Percentiles rank a stretch among this genome's conserved stretches.
phyloP scores from a whole-genome alignment of 192 early-diverging fungal genomes.

The Allomyces arbusculus region DNA sequence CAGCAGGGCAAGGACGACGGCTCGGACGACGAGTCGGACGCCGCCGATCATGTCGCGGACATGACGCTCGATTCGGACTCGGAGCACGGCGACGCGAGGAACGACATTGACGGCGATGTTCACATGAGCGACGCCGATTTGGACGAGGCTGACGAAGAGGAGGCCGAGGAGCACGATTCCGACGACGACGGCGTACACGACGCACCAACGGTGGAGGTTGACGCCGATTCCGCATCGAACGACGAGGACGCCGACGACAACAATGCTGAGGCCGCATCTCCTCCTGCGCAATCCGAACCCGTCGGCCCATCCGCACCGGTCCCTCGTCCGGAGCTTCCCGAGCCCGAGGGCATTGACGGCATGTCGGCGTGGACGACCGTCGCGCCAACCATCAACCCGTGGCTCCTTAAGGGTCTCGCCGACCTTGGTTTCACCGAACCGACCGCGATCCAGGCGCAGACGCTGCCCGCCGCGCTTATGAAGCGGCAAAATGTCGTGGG shows the following conservation, averaged over 20 bases:
- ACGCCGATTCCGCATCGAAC: slow-evolving; percentile 5
- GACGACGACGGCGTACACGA: slow-evolving; percentile 3
- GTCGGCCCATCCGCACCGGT: neutral
- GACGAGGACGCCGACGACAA: slow-evolving; percentile 8
- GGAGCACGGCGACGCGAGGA: slow-evolving; percentile 15
- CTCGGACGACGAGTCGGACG: slow-evolving; percentile 1
- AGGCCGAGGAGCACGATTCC: slow-evolving; percentile 3
- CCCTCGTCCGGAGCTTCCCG: slow-evolving; percentile 1
- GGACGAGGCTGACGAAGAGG: neutral
- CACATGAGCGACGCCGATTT: slow-evolving; percentile 6
- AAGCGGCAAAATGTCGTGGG: slow-evolving; percentile 68
- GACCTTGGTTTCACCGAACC: slow-evolving; percentile 52
- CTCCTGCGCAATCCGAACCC: slow-evolving; percentile 8
- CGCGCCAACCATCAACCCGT: slow-evolving; percentile 18
- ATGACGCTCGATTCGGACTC: neutral
- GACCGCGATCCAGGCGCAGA: slow-evolving; percentile 69
- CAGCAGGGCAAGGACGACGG: slow-evolving; percentile 2
- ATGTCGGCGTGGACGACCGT: slow-evolving; percentile 52
- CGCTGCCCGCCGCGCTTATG: slow-evolving; percentile 45
- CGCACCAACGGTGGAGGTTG: slow-evolving; percentile 4
- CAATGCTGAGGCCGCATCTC: slow-evolving; percentile 3
- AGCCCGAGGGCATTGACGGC: slow-evolving; percentile 18
- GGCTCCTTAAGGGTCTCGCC: slow-evolving; percentile 43
- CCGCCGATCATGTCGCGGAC: neutral
- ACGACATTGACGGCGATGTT: slow-evolving; percentile 13